Percentiles rank a stretch among this genome's conserved stretches.
phyloP scores from a whole-genome alignment of 345 rosid genomes.

The Balakata baccata region DNA sequence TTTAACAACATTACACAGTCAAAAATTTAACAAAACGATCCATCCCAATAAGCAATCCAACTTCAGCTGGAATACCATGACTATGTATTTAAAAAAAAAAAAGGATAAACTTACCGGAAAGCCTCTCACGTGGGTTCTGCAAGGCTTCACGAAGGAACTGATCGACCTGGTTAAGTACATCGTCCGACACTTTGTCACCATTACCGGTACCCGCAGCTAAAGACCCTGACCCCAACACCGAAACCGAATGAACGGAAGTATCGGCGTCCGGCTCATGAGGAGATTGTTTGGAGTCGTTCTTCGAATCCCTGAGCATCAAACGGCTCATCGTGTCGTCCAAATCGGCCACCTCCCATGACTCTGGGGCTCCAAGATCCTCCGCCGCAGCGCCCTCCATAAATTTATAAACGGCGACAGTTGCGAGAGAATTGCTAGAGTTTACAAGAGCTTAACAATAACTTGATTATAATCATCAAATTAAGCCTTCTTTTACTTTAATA shows the following conservation, averaged over 20 bases:
- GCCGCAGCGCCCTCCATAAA: conserved; percentile 65
- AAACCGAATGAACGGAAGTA: conserved; percentile 12
- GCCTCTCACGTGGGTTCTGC: conserved; percentile 77
- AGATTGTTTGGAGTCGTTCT: conserved; percentile 21
- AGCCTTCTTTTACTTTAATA: too few species aligned
- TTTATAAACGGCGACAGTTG: neutral
- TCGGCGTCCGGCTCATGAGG: conserved; percentile 17
- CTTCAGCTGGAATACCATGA: neutral
- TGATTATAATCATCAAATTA: conserved; percentile 4
- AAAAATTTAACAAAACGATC: neutral
- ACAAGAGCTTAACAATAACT: neutral
- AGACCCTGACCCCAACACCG: conserved; percentile 7
- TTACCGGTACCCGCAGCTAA: conserved; percentile 13
- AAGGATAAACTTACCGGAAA: conserved; percentile 44
- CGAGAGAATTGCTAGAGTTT: conserved; percentile 18
- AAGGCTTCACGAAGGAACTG: conserved; percentile 76
- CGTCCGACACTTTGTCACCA: conserved; percentile 34
- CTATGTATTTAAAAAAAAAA: neutral
- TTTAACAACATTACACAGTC: neutral
- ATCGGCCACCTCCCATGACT: conserved; percentile 86
- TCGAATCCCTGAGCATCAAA: conserved; percentile 42
- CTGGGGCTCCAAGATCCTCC: conserved; percentile 72
- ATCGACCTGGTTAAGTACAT: conserved; percentile 53
- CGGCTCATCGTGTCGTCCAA: conserved; percentile 69
- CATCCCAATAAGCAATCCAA: neutral